Evolutionary conservation across 306 rosid species (phyloP).

Genomic region (Prunus padus): DNA sequence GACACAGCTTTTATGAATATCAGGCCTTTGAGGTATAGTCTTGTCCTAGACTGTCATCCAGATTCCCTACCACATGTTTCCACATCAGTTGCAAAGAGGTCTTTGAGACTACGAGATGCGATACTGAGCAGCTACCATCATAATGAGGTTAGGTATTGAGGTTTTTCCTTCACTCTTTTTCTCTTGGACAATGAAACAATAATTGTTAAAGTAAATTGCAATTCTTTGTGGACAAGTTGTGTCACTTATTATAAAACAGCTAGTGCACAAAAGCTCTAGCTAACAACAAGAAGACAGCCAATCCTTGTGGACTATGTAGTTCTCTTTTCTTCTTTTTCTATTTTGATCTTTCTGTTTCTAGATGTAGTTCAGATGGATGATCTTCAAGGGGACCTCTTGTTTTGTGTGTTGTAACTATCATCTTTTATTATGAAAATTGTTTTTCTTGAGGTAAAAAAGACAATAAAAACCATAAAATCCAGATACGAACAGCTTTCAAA

Average conservation of each 20-base stretch:
- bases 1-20: conserved; percentile 75
- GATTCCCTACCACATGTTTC: conserved; percentile 55
- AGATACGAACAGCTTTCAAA: neutral
- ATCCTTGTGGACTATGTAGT: neutral
- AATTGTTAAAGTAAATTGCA: neutral
- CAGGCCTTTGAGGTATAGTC: conserved; percentile 87
- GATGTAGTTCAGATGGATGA: neutral
- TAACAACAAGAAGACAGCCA: neutral
- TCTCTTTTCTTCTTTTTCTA: neutral
- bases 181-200: neutral
- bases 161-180: conserved; percentile 21
- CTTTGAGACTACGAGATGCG: conserved; percentile 72
- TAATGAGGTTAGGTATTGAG: conserved; percentile 61
- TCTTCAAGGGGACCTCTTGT: neutral
- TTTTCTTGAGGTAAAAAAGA: neutral
- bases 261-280: neutral
- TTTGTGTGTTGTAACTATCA: neutral
- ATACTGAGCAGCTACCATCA: conserved; percentile 83
- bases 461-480: neutral
- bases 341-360: neutral
- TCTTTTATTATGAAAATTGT: neutral
- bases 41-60: conserved; percentile 77
- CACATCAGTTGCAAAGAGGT: conserved; percentile 48
- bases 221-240: neutral
- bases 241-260: neutral